A percentile compares a stretch with the other conserved stretches of the same genome.
These are phyloP conservation scores for Zea mays DNA, from an alignment of 176 grass and related monocot genomes.

Conservation along the genomic window Zm-B73-REFERENCE-NAM-5.0 NC_050096.1:23241001-23241500, in stretches of 20 bases:
- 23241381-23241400: slow-evolving; percentile 80
- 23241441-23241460: slow-evolving; percentile 32
- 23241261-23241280: slow-evolving; percentile 80
- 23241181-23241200: slow-evolving; percentile 59
- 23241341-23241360: slow-evolving; percentile 71
- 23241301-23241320: slow-evolving; percentile 77
- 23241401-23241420: slow-evolving; percentile 81
- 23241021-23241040: slow-evolving; percentile 57
- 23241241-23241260: slow-evolving; percentile 49
- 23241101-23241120: slow-evolving; percentile 73
- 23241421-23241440: slow-evolving; percentile 83
- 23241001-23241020: slow-evolving; percentile 64
- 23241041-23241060: slow-evolving; percentile 71
- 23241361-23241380: slow-evolving; percentile 76
- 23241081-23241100: slow-evolving; percentile 64
- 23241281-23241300: slow-evolving; percentile 92
- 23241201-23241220: slow-evolving; percentile 49
- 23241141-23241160: slow-evolving; percentile 52
- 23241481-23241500: neutral
- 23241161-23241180: slow-evolving; percentile 63
- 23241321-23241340: slow-evolving; percentile 82
- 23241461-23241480: neutral
- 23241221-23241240: slow-evolving; percentile 71
- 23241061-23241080: slow-evolving; percentile 55
- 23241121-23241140: slow-evolving; percentile 65